These are phyloP conservation scores for Trametes meyenii DNA, from an alignment of 768 basidiomycete species.

Conservation along the genomic window DNA sequence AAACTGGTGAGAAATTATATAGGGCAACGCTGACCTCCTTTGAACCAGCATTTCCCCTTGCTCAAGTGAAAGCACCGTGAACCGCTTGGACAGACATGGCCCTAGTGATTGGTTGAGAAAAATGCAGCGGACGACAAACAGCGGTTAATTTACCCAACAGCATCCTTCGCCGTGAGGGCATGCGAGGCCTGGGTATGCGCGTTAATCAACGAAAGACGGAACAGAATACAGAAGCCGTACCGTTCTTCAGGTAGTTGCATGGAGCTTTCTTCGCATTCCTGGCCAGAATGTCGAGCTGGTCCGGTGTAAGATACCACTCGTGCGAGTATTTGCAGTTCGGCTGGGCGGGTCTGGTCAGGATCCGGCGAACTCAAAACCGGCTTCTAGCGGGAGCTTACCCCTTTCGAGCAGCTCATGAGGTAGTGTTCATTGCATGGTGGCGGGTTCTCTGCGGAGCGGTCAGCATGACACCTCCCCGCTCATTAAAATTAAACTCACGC, in stretches of 20 bases:
- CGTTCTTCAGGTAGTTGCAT: constrained; percentile 83
- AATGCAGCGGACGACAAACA: background rate
- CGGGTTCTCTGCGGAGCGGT: constrained; percentile 58
- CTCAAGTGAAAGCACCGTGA: constrained; percentile 55
- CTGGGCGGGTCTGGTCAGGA: constrained; percentile 21
- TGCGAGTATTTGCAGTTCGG: constrained; percentile 80
- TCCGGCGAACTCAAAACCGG: background rate
- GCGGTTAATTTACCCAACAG: constrained; percentile 54
- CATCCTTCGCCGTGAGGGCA: constrained; percentile 79
- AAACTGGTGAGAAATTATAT: background rate
- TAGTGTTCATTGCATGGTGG: constrained; percentile 88
- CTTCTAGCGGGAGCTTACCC: constrained; percentile 36
- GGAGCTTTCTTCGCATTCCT: constrained; percentile 84
- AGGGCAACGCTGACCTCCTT: constrained; percentile 52
- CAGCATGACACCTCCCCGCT: background rate
- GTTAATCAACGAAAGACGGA: background rate
- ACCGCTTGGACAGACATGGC: constrained; percentile 80
- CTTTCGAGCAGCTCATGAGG: constrained; percentile 81
- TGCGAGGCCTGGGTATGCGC: constrained; percentile 52
- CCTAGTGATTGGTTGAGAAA: constrained; percentile 32
- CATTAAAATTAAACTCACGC: constrained; percentile 47
- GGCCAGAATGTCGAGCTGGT: constrained; percentile 71
- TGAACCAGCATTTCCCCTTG: constrained; percentile 89
- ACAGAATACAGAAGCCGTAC: constrained; percentile 36
- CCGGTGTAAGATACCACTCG: constrained; percentile 71